A percentile compares a stretch with the other conserved stretches of the same genome.
Conservation (phyloP, 345 rosid species). For the Boechera retrofracta region DNA sequence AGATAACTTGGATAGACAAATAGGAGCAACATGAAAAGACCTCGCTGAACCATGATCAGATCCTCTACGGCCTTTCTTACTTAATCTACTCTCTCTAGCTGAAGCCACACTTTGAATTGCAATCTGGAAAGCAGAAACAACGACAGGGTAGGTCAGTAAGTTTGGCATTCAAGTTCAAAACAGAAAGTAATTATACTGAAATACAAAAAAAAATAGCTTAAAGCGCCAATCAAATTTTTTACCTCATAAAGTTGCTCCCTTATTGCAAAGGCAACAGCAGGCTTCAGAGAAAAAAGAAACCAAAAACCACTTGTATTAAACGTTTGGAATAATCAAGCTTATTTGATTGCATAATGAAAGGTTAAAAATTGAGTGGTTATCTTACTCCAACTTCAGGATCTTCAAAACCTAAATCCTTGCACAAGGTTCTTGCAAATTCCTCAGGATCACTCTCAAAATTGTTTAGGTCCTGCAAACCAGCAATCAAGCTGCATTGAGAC, state of each 20-base stretch:
- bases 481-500: conserved; percentile 15
- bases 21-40: conserved; percentile 45
- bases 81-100: conserved; percentile 82
- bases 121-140: conserved; percentile 55
- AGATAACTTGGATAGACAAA: background rate
- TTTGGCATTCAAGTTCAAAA: conserved; percentile 15
- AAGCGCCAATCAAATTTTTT: conserved; percentile 10
- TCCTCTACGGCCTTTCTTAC: conserved; percentile 87
- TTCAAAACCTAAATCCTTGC: conserved; percentile 77
- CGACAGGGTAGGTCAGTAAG: conserved; percentile 4
- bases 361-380: conserved; percentile 7
- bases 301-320: conserved; percentile 25
- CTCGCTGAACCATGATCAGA: conserved; percentile 70
- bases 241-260: conserved; percentile 99
- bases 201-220: conserved; percentile 6
- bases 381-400: conserved; percentile 98
- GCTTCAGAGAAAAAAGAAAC: conserved; percentile 55
- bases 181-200: conserved; percentile 1
- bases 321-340: background rate
- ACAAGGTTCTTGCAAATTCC: conserved; percentile 85
- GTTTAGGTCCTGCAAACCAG: conserved; percentile 73
- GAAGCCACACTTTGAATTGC: conserved; percentile 88
- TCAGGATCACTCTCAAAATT: conserved; percentile 95
- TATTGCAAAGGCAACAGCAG: conserved; percentile 93
- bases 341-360: background rate